phyloP scores from a whole-genome alignment of 345 rosid species.

The Eucalyptus guilfoylei region DNA sequence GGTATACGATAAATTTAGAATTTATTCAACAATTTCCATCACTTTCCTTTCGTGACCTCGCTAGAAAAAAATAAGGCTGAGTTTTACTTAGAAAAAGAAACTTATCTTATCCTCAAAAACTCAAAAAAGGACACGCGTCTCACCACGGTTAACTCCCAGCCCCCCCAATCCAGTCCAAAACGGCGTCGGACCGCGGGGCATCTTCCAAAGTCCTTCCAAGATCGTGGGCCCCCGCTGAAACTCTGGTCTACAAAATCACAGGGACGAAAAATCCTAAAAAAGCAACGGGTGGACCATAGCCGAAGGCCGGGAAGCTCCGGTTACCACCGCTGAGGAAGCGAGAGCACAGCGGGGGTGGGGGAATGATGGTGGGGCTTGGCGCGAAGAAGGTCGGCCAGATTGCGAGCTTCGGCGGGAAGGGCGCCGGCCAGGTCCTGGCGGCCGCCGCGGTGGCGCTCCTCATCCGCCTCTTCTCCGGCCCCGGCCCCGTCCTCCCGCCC shows the following conservation, averaged over 20 bases:
- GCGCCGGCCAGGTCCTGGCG: conserved; percentile 51
- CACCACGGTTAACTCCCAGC: not conserved
- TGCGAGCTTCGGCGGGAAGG: conserved; percentile 57
- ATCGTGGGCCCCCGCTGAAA: not conserved
- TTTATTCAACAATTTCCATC: not conserved
- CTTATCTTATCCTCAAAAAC: not conserved
- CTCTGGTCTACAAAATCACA: not conserved
- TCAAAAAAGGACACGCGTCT: not conserved
- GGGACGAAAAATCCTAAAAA: not conserved
- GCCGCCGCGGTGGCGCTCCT: conserved; percentile 77
- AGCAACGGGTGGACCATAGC: not conserved
- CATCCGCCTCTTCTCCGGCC: conserved; percentile 67
- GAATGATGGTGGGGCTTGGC: conserved; percentile 19
- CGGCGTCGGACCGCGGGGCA: not conserved
- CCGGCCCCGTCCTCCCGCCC: conserved; percentile 56
- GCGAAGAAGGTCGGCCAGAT: conserved; percentile 55
- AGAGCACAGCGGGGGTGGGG: not conserved
- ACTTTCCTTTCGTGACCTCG: not conserved
- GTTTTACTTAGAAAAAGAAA: not conserved
- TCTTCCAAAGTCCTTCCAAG: not conserved
- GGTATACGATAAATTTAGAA: too few relatives aligned
- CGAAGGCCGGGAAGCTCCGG: not conserved
- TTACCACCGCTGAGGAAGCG: not conserved
- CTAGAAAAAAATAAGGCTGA: not conserved
- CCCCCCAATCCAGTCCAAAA: not conserved